Evolutionary conservation across 352 stramenopile species (phyloP), one percentile per base, ranked within the genome.

Genomic region (Globisporangium uncinulatum): DNA sequence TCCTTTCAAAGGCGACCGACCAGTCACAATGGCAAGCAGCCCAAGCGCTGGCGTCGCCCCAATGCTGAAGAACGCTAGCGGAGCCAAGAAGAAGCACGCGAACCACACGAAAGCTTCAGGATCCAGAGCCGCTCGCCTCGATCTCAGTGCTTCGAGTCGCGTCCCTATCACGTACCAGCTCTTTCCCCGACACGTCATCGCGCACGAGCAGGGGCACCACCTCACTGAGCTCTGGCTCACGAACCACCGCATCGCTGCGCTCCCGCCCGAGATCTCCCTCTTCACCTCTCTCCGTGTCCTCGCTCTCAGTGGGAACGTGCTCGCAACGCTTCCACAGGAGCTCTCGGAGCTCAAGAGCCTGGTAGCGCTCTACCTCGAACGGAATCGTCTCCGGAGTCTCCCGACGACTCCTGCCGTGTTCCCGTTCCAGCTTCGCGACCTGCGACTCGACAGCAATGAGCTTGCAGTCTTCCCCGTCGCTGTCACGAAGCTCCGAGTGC

Each of bases 161-260:
- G 15, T 41, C 3, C 21, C 21, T 6, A 31, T 13, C 46, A 37
- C 58, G 0, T 69, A 70, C 34, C 74, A 81, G 19, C 45, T 73
- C 31, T 80, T 88, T 34, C 78, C 78, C 9, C 47, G 64, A 3
- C 58, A 66, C 19, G 56, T 90, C 37, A 31, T 83, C 24, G 34
- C 59, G 17, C 62, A 80, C 21, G 59, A 62, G 59, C 54, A 63
- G 5, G 44, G 67, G 19, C 68, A 65, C 44, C 74, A 73, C 20
- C 65, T 83, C 21, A 72, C 51, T 17, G 76, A 89, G 29, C 63
- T 87, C 9, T 89, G 79, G 79, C 59, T 89, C 45, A 83, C 82
- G 21, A 92, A 92, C 64, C 72, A 86, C 51, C 68, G 70, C 15
- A 57, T 86, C 9, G 51, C 54, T 4, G 47, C 46, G 10, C 51